Percentiles rank a stretch among this genome's conserved stretches.
phyloP scores from a whole-genome alignment of 306 rosid species.

The Casuarina cunninghamiana region DNA sequence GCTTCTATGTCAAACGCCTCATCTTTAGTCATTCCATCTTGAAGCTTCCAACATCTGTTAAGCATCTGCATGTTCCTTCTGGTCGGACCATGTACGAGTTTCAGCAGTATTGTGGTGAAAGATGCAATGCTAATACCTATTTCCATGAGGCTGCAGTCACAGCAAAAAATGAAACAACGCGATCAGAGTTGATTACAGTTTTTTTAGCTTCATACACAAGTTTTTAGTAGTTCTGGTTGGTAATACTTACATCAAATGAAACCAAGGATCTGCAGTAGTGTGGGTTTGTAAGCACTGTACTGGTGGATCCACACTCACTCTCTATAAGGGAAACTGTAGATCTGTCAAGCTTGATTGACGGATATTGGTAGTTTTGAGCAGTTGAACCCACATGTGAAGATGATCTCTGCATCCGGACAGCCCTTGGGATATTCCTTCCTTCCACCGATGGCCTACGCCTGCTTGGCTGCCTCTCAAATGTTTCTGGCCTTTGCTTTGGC shows the following conservation, averaged over 20 bases:
- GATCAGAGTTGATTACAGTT: constrained; percentile 17
- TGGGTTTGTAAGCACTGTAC: constrained; percentile 66
- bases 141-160: constrained; percentile 61
- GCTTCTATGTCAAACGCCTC: constrained; percentile 23
- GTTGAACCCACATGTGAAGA: constrained; percentile 77
- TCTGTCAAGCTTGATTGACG: constrained; percentile 79
- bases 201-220: constrained; percentile 2
- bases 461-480: constrained; percentile 72
- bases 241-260: constrained; percentile 62
- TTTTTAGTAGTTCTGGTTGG: constrained; percentile 1
- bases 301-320: constrained; percentile 85
- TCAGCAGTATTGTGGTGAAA: constrained; percentile 6
- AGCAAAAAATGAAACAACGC: constrained; percentile 18
- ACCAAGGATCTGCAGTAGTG: constrained; percentile 71
- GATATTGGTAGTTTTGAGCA: constrained; percentile 64
- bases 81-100: background rate
- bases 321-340: constrained; percentile 72
- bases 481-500: constrained; percentile 83
- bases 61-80: constrained; percentile 10
- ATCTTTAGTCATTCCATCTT: background rate
- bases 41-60: background rate
- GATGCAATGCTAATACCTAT: constrained; percentile 46
- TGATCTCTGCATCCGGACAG: constrained; percentile 85
- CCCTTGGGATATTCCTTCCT: constrained; percentile 84
- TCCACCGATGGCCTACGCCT: constrained; percentile 64